phyloP scores from a whole-genome alignment of 257 asterid genomes.

The Prunella vulgaris region DNA sequence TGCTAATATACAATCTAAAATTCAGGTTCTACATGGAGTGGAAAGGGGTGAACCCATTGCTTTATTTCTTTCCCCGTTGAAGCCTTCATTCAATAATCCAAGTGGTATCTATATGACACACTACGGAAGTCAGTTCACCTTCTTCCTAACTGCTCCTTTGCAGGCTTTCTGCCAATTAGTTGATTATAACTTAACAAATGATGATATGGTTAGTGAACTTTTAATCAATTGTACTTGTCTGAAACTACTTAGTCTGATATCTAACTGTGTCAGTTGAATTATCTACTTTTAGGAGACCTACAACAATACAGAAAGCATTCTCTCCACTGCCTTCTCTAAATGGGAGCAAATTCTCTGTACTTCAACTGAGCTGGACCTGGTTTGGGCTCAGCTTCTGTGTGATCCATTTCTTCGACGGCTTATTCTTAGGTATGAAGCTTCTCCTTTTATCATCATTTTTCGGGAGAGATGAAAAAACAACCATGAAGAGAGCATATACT shows the following conservation, averaged over 20 bases:
- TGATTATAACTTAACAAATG: slow-evolving; percentile 44
- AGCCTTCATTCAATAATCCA: slow-evolving; percentile 64
- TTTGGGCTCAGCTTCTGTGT: slow-evolving; percentile 88
- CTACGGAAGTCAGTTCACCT: slow-evolving; percentile 87
- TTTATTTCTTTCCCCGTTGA: slow-evolving; percentile 80
- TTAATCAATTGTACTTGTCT: neutral
- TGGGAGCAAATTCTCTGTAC: slow-evolving; percentile 96
- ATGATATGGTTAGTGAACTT: slow-evolving; percentile 50
- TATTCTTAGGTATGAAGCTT: slow-evolving; percentile 62
- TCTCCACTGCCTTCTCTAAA: slow-evolving; percentile 69
- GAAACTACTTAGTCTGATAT: slow-evolving; percentile 2
- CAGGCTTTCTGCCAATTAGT: slow-evolving; percentile 89
- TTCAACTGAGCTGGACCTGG: slow-evolving; percentile 64
- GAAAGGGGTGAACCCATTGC: slow-evolving; percentile 90
- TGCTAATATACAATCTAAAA: slow-evolving; percentile 28
- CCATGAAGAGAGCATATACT: neutral
- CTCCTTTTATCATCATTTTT: neutral
- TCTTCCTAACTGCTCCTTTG: slow-evolving; percentile 84
- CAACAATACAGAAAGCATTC: slow-evolving; percentile 48
- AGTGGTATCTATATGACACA: slow-evolving; percentile 41
- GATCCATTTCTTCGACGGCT: slow-evolving; percentile 88
- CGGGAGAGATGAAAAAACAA: neutral
- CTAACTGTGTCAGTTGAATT: slow-evolving; percentile 21
- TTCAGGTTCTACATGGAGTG: slow-evolving; percentile 86
- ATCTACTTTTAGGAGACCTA: slow-evolving; percentile 46